Evolutionary conservation across 371 early-diverging fungal genomes (phyloP).

Genomic region (Conidiobolus incongruus): DNA sequence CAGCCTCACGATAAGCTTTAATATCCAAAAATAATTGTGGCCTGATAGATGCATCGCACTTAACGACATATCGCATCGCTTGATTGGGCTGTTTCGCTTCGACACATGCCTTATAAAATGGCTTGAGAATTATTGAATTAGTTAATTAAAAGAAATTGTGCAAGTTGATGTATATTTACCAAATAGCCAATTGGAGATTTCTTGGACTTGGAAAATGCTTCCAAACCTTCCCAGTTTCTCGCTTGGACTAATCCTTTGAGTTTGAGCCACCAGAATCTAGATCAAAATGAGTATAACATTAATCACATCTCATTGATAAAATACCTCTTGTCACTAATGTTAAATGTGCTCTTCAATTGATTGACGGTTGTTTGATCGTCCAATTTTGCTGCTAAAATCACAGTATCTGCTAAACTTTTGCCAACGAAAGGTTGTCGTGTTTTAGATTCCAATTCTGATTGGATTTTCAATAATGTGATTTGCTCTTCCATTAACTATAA

Average conservation of each 20-base stretch:
- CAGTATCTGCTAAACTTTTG: conserved; percentile 60
- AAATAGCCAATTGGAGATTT: conserved; percentile 68
- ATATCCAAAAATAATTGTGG: neutral
- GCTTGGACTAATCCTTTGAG: conserved; percentile 58
- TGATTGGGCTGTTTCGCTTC: neutral
- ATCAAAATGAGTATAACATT: too few species aligned
- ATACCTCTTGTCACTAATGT: conserved; percentile 66
- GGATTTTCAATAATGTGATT: conserved; percentile 36
- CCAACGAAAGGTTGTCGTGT: conserved; percentile 37
- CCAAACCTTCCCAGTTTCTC: conserved; percentile 75
- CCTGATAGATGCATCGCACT: neutral
- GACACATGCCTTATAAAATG: neutral
- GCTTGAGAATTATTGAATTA: too few species aligned
- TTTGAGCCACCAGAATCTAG: conserved; percentile 65
- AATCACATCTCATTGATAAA: neutral
- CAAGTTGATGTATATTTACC: too few species aligned
- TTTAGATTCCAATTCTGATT: conserved; percentile 48
- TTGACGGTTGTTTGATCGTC: conserved; percentile 47
- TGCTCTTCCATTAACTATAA: conserved; percentile 6
- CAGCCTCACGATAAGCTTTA: neutral
- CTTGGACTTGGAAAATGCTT: conserved; percentile 49
- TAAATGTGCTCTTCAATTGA: conserved; percentile 61
- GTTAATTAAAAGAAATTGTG: too few species aligned
- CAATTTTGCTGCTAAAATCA: conserved; percentile 47
- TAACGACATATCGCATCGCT: neutral